Percentiles rank a stretch among this genome's conserved stretches.
These are phyloP conservation scores for Cyclotella distinguenda DNA, from an alignment of 108 stramenopile species.

Conservation along the genomic window DNA sequence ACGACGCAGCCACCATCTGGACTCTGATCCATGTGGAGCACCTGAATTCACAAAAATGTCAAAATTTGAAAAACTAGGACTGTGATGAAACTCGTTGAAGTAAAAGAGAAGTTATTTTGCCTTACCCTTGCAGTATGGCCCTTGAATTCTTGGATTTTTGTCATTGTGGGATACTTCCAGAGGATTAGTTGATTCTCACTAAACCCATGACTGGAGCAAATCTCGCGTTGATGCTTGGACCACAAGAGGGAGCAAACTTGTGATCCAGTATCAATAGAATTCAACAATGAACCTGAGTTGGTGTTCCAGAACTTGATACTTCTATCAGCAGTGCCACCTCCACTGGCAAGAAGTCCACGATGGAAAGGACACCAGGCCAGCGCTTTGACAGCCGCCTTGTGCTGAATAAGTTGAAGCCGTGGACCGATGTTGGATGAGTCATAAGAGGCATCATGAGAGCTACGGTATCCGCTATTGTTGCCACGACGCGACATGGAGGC, in stretches of 20 bases:
- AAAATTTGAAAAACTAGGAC: neutral
- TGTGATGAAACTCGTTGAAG: neutral
- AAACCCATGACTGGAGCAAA: constrained; percentile 95
- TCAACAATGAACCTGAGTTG: constrained; percentile 89
- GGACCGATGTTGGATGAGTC: constrained; percentile 49
- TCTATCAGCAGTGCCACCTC: constrained; percentile 97
- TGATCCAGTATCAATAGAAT: constrained; percentile 96
- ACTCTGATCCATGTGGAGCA: constrained; percentile 92
- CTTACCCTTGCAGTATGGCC: constrained; percentile 92
- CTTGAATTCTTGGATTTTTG: constrained; percentile 92
- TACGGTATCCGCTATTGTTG: neutral
- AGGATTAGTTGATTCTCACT: constrained; percentile 94
- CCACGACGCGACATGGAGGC: constrained; percentile 63
- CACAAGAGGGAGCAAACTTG: constrained; percentile 97
- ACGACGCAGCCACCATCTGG: constrained; percentile 95
- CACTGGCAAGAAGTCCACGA: constrained; percentile 92
- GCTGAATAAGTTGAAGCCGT: constrained; percentile 77
- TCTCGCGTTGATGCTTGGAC: constrained; percentile 95
- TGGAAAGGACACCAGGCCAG: constrained; percentile 99
- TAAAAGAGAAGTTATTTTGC: neutral
- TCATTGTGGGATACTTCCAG: constrained; percentile 97
- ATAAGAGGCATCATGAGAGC: neutral
- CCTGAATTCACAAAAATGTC: constrained; percentile 3
- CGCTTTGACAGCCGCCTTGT: constrained; percentile 98
- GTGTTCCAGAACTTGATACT: constrained; percentile 99